Conservation (phyloP, 495 filamentous ascomycete genomes). For the Gamarada debralockiae region DNA sequence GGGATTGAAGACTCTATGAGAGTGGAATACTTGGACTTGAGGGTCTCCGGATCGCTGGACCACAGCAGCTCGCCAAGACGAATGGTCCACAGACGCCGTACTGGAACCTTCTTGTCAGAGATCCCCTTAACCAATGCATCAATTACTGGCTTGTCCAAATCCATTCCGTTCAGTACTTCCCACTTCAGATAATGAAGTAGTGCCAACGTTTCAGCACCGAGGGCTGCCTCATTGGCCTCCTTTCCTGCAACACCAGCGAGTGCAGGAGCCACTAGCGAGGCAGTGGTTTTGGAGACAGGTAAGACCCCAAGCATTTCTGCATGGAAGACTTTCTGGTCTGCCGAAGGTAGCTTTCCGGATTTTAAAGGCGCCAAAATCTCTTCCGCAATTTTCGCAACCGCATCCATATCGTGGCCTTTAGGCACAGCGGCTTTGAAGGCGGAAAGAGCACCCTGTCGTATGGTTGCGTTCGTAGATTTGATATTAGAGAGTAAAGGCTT, state of each 20-base stretch:
- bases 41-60: constrained; percentile 38
- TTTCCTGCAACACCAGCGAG: constrained; percentile 64
- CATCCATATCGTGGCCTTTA: constrained; percentile 50
- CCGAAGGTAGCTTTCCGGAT: constrained; percentile 70
- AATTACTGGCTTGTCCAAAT: constrained; percentile 56
- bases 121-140: constrained; percentile 79
- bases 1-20: constrained; percentile 57
- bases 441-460: constrained; percentile 69
- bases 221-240: constrained; percentile 81
- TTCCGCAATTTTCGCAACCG: constrained; percentile 61
- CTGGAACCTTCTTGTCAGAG: constrained; percentile 73
- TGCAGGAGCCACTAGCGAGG: constrained; percentile 59
- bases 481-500: constrained; percentile 83
- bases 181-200: constrained; percentile 57
- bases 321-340: constrained; percentile 77
- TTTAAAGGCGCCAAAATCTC: constrained; percentile 79
- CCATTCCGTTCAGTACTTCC: constrained; percentile 52
- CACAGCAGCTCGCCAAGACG: constrained; percentile 71
- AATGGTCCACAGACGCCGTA: constrained; percentile 78
- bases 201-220: constrained; percentile 68
- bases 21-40: constrained; percentile 40
- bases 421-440: constrained; percentile 64
- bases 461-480: constrained; percentile 78
- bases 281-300: constrained; percentile 48
- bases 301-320: constrained; percentile 70